Evolutionary conservation across 164 flowering plant genomes (phyloP), one percentile per base, ranked within the genome.

Genomic region (Akebia trifoliata): DNA sequence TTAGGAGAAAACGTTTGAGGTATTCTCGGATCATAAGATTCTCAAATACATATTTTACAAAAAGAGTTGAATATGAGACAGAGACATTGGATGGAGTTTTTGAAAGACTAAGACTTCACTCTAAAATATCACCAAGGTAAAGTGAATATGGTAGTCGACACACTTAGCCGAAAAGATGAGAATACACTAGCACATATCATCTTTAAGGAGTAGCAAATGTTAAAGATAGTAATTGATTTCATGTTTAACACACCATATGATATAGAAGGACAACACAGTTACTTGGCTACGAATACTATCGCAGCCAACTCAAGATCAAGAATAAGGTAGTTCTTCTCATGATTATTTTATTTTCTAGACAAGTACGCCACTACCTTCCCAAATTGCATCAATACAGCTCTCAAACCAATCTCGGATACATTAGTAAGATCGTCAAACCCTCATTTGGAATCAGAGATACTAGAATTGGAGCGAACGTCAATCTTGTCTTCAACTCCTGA

Each of bases 31-130:
- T 12, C 47, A 55, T 0, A 24, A 26, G 22, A 55, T 46, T 22
- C 17, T 2, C 25, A 55, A 55, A 18, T 55, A 55, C 9, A 2
- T 55, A 2, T 55, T 28, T 9, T 28, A 2, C 34, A 55, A 8
- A 40, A 55, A 5, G 59, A 55, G 5, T 26, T 55, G 34, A 55
- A 55, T 40, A 10, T 38, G 32, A 24, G 47, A 25, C 35, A 55
- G 24, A 25, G 36, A 22, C 8, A 31, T 8, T 55, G 47, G 47
- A 14, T 55, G 6, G 29, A 53, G 43, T 9, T 39, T 9, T 9
- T 39, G 43, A 39, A 39, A 4, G 43, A 11, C 9, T 39, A 15
- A 3, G 57, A 36, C 4, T 35, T 35, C 30, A 9, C 43, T 7
- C 2, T 53, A 5, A 14, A 36, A 20, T 53, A 36, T 7, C 43